These are phyloP conservation scores for Pisolithus orientalis DNA, from an alignment of 768 basidiomycete genomes.

Conservation along the genomic window DNA sequence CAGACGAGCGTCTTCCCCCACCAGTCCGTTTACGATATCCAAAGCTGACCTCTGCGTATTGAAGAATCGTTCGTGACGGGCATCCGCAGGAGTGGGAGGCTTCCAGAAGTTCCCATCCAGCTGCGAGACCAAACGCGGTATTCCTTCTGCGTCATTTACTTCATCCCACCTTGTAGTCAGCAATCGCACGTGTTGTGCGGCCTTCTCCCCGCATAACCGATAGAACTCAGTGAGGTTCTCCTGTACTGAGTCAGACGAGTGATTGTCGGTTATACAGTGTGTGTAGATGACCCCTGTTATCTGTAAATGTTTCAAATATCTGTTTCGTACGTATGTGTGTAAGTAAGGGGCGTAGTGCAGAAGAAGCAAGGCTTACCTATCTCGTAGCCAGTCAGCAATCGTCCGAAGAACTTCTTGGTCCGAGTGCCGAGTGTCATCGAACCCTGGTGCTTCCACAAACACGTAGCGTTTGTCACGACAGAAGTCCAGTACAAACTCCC, in stretches of 20 bases:
- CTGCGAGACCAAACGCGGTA: slow-evolving; percentile 14
- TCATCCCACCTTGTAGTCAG: slow-evolving; percentile 14
- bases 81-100: neutral
- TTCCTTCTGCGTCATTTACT: slow-evolving; percentile 4
- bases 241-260: slow-evolving; percentile 22
- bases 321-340: neutral
- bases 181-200: slow-evolving; percentile 25
- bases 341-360: no score
- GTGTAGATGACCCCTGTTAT: slow-evolving; percentile 29
- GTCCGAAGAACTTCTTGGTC: neutral
- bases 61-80: neutral
- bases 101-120: slow-evolving; percentile 21
- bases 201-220: slow-evolving; percentile 27
- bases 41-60: neutral
- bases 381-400: neutral
- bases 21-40: neutral
- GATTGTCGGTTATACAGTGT: slow-evolving; percentile 30
- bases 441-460: slow-evolving; percentile 15
- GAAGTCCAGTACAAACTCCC: slow-evolving; percentile 12
- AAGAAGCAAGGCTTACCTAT: neutral
- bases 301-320: slow-evolving; percentile 3
- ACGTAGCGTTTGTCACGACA: slow-evolving; percentile 5
- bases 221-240: slow-evolving; percentile 29
- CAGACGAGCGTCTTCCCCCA: no score
- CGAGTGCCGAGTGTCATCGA: neutral